A percentile compares a stretch with the other conserved stretches of the same genome.
These are phyloP conservation scores for Starmerella riodocensis DNA, from an alignment of 805 yeast genomes.

Conservation along the genomic window DNA sequence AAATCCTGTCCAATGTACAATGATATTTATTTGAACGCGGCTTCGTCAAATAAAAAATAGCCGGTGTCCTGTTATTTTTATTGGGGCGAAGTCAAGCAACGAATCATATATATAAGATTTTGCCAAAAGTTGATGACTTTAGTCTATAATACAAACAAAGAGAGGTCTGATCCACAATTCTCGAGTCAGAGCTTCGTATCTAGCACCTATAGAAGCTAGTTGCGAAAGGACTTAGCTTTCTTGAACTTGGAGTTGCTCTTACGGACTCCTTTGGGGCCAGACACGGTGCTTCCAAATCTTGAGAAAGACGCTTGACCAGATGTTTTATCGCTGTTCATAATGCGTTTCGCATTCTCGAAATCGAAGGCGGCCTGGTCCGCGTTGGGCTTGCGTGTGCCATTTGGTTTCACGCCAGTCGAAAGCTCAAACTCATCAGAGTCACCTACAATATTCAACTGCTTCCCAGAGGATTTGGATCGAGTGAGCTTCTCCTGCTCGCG, in stretches of 20 bases:
- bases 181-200: neutral
- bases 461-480: neutral
- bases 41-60: slow-evolving; percentile 3
- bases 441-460: slow-evolving; percentile 17
- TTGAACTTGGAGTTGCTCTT: slow-evolving; percentile 15
- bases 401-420: slow-evolving; percentile 1
- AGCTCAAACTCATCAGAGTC: slow-evolving; percentile 14
- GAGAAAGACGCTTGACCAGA: slow-evolving; percentile 1
- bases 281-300: slow-evolving; percentile 1
- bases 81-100: no score
- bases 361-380: slow-evolving; percentile 22
- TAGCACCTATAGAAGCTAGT: neutral
- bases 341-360: slow-evolving; percentile 21
- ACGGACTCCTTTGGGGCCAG: slow-evolving; percentile 9
- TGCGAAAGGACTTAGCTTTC: slow-evolving; percentile 12
- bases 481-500: neutral
- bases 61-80: no score
- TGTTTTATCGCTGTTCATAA: slow-evolving; percentile 14
- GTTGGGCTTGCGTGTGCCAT: neutral
- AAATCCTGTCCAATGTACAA: slow-evolving; percentile 82
- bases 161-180: no score
- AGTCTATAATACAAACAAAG: neutral
- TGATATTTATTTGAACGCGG: slow-evolving; percentile 28
- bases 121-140: neutral
- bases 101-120: neutral